Base-by-base conservation (phyloP, 371 early-diverging fungal species). In the Sanchytrium tribonematis region DNA sequence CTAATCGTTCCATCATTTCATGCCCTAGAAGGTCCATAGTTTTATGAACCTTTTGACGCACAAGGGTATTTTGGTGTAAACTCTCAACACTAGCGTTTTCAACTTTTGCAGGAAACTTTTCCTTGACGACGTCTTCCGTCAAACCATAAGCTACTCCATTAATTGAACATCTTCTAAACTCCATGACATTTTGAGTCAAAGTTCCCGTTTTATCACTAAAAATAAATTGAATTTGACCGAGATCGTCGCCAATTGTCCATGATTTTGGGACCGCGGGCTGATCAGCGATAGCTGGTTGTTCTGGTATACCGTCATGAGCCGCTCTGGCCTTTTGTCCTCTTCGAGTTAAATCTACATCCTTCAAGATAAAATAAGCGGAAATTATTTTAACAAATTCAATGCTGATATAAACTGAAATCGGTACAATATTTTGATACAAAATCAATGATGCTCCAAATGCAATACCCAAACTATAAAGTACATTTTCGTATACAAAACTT, bases 121-220 rank as follows among this genome's bases (percentile, higher is more conserved):
- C 71, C 29, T 67, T 68, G 28, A 29, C 30, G 0, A 17, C 66
- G 29, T 30, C 83, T 80, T 83, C 29, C 0, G 69, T 30, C 17
- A 81, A 69, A 76, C 0, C 78, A 77, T 87, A 90, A 22, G 83
- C 83, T 31, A 84, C 72, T 66, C 90, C 89, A 22, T 82, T 87
- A 69, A 90, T 86, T 0, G 88, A 85, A 73, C 91, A 91, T 72
- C 85, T 86, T 31, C 88, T 87, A 75, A 94, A 91, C 72, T 87
- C 86, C 97, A 97, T 97, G 71, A 88, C 80, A 76, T 98, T 98
- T 73, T 86, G 83, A n/a, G 98, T 98, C 31, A 98, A 79, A 1
- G 99, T 97, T 12, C 97, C 98, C 31, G 98, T 98, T 79, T 97
- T 97, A 79, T 97, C 97, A 29, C 89, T 87, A 74, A 96, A 89